A percentile compares a stretch with the other conserved stretches of the same genome.
These are phyloP conservation scores for Neofusicoccum kwambonambiense DNA, from an alignment of 2,329 filamentous ascomycete species.

Conservation along the genomic window DNA sequence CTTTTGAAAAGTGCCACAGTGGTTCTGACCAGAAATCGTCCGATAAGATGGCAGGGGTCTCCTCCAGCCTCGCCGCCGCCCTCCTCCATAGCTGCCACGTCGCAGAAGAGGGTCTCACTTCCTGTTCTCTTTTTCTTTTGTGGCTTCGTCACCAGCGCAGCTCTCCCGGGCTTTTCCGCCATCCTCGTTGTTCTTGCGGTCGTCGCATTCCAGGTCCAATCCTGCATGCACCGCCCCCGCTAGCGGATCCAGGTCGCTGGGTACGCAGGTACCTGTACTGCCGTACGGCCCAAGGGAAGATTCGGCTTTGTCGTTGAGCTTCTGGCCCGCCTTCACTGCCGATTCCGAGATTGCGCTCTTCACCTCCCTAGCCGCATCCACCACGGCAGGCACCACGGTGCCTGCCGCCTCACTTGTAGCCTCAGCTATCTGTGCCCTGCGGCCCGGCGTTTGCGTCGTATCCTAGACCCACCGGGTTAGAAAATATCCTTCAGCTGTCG, in stretches of 20 bases:
- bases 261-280: slow-evolving; percentile 31
- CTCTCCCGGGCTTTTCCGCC: slow-evolving; percentile 2
- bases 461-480: slow-evolving; percentile 15
- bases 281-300: slow-evolving; percentile 30
- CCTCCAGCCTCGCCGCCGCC: not conserved
- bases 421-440: not conserved
- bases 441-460: slow-evolving; percentile 9
- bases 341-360: slow-evolving; percentile 13
- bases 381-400: slow-evolving; percentile 1
- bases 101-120: not conserved
- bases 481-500: not conserved
- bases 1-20: not conserved
- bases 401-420: slow-evolving; percentile 14
- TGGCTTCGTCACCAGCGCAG: slow-evolving; percentile 1
- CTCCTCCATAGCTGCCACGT: not conserved
- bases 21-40: not conserved
- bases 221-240: slow-evolving; percentile 29
- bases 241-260: slow-evolving; percentile 35
- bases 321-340: slow-evolving; percentile 16
- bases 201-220: not conserved
- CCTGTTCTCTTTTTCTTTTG: not conserved
- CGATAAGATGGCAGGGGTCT: not conserved
- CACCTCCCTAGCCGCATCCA: slow-evolving; percentile 8
- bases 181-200: not conserved
- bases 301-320: slow-evolving; percentile 12